Base-by-base conservation (phyloP, 2,329 filamentous ascomycete species). In the Fusarium tjaetaba region DNA sequence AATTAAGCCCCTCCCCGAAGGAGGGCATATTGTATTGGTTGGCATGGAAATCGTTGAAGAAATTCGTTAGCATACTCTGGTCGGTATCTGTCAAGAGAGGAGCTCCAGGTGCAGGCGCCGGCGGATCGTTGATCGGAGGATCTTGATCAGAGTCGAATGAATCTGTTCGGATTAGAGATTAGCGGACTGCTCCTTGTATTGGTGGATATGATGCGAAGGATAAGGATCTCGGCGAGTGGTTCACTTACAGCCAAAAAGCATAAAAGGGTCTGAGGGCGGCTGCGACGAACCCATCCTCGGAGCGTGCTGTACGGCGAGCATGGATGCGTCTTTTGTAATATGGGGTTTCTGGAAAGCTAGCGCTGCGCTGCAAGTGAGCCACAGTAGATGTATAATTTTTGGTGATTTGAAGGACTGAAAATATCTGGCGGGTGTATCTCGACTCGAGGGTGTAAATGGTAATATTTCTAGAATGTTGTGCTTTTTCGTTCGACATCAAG, bases 191-290 rank as follows among this genome's bases (percentile, higher is more conserved):
- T 38, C 43, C 34, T 13, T 53, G 20, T 30, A 16, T 26, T 24
- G 41, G 26, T 56, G 41, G 36, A 43, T 10, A 34, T 43, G 52
- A 57, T 52, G 49, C 28, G n/a, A 36, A 41, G 52, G 14, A 22
- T 45, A 24, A 24, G 22, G 11, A 22, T 39, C 39, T 45, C 38
- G 30, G 34, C 7, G 48, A 49, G 55, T 58, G 39, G 45, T 68
- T 59, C 52, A 88, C 91, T 76, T 86, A 93, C 91, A 93, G 78
- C 91, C 91, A 86, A 93, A 93, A 42, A 89, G 88, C 79, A 88
- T 83, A 73, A 88, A 85, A 64, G 86, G 83, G 77, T 89, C 85
- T 77, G 87, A 79, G 67, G 81, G 79, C 80, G 86, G 85, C 83
- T 87, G 87, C 83, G 84, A 86, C 83, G 88, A 88, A 86, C 84